Base-by-base conservation (phyloP, 257 asterid species). In the Salvia miltiorrhiza region DNA sequence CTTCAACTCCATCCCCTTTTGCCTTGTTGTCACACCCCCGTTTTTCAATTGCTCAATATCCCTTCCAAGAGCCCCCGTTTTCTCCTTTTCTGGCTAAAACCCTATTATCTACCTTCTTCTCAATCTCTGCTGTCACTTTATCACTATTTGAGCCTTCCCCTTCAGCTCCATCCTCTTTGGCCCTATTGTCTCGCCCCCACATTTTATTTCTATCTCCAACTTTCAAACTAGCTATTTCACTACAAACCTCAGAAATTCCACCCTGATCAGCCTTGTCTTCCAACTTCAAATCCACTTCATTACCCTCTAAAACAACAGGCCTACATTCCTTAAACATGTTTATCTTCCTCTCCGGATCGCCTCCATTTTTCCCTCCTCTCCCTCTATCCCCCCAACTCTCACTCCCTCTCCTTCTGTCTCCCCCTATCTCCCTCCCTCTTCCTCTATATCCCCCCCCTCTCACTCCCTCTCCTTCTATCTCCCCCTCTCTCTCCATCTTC, bases 31-130 rank as follows among this genome's bases (percentile, higher is more conserved):
- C 21, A 19, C 3, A 30, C 30, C 26, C 30, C 13, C 1, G 2
- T 2, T 54, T 9, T 32, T 50, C 73, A 40, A 41, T 45, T 19
- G 43, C 43, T 8, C 4, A 35, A 24, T 53, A 4, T 59, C 70
- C 76, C 65, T 63, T 28, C 41, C 74, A 75, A 44, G 32, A 35
- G 44, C 48, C 30, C 28, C 30, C 71, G 30, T 67, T 80, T 72
- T 70, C 69, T 3, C 50, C 61, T 21, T 30, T 60, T 67, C 52
- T 71, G 19, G 40, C 70, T 10, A 58, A 17, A 78, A 48, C 59
- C 45, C 26, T 65, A 48, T 57, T 19, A 39, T 40, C 63, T 63
- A 35, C 63, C 62, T 47, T 52, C 62, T 61, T 40, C 45, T 61
- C 67, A 40, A 23, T 21, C 53, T 59, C 74, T 16, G 9, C 24